phyloP scores from a whole-genome alignment of 345 rosid genomes.

The Camelina hispida region DNA sequence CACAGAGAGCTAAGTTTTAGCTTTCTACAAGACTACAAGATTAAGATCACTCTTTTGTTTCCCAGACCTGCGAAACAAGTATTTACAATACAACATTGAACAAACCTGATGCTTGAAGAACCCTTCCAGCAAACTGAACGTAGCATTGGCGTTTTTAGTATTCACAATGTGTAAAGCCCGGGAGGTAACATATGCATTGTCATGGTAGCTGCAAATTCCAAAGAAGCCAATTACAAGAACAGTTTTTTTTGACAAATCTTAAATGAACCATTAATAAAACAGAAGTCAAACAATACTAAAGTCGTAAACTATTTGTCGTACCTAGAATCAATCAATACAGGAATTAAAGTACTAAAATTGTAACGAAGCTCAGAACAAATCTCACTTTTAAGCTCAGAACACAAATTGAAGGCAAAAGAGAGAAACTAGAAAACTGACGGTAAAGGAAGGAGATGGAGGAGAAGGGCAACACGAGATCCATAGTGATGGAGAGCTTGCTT shows the following conservation, averaged over 20 bases:
- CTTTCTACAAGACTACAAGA: slow-evolving; percentile 4
- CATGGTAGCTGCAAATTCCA: slow-evolving; percentile 43
- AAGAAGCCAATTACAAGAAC: slow-evolving; percentile 13
- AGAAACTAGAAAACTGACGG: slow-evolving; percentile 38
- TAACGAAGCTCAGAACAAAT: neutral
- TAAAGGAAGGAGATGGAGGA: slow-evolving; percentile 46
- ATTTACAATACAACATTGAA: neutral
- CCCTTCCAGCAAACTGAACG: slow-evolving; percentile 38
- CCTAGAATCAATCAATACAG: neutral
- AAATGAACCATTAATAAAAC: neutral
- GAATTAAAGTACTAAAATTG: no score
- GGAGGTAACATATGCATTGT: slow-evolving; percentile 44
- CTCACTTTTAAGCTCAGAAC: neutral
- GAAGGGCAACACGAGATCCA: slow-evolving; percentile 40
- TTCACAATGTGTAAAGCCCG: slow-evolving; percentile 47
- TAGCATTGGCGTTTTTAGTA: slow-evolving; percentile 28
- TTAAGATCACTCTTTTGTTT: neutral
- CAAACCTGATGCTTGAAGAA: slow-evolving; percentile 48
- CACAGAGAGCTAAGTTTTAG: neutral
- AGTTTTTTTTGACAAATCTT: neutral
- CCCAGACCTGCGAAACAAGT: neutral
- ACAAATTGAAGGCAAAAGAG: neutral
- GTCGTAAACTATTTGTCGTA: no score
- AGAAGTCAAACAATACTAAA: no score
- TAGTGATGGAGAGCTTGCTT: slow-evolving; percentile 40